These are phyloP conservation scores for Drechslera avenae DNA, from an alignment of 2,329 filamentous ascomycete species.

Conservation along the genomic window DNA sequence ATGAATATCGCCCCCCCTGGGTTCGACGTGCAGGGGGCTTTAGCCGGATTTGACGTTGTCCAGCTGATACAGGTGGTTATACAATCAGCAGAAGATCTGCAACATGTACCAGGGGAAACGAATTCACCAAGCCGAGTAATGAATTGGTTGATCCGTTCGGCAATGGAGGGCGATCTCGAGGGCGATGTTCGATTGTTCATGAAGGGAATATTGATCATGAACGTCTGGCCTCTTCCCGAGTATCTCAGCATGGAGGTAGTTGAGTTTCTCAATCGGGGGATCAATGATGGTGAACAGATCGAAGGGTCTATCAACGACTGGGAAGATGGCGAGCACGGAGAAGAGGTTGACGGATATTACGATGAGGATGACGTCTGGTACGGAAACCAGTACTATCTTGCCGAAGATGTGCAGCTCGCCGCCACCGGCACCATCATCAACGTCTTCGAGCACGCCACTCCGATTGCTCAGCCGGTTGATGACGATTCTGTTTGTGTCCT, in stretches of 20 bases:
- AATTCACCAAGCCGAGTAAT: background rate
- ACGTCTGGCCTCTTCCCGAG: background rate
- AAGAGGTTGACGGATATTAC: too few species aligned
- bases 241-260: background rate
- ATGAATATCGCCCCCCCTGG: too few species aligned
- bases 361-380: background rate
- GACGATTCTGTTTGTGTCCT: background rate
- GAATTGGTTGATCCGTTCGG: background rate
- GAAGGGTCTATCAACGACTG: background rate
- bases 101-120: too few species aligned
- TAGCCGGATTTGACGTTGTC: too few species aligned
- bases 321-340: background rate
- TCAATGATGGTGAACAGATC: background rate
- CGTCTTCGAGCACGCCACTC: background rate
- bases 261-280: too few species aligned
- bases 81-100: too few species aligned
- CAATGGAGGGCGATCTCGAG: background rate
- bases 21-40: too few species aligned
- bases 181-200: background rate
- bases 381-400: background rate
- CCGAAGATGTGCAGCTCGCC: background rate
- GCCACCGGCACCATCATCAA: background rate
- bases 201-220: background rate
- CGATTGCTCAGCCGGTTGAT: background rate
- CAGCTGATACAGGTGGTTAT: too few species aligned